Evolutionary conservation across 768 basidiomycete species (phyloP).

Genomic region (Mycena amicta): DNA sequence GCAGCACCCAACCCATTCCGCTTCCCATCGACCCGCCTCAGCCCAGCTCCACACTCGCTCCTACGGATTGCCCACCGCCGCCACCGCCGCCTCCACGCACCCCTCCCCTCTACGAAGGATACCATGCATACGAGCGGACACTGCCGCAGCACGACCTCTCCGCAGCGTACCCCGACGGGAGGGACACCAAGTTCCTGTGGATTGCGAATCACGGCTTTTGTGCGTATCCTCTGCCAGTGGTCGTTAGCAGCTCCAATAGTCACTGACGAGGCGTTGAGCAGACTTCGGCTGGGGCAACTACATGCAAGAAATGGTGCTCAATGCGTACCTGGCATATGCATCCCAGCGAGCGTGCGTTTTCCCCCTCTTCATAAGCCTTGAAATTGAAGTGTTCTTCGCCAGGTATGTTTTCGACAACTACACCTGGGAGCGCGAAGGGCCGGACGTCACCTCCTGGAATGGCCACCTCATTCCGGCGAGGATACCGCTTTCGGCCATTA

Average conservation of each 20-base stretch:
- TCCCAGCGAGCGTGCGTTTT: conserved; percentile 51
- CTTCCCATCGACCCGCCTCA: background rate
- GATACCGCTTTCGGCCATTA: conserved; percentile 55
- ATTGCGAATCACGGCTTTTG: conserved; percentile 49
- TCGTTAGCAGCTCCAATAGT: conserved; percentile 5
- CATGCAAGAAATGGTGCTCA: conserved; percentile 59
- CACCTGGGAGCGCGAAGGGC: conserved; percentile 49
- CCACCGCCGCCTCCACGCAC: conserved; percentile 5
- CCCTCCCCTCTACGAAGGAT: conserved; percentile 50
- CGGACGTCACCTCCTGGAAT: conserved; percentile 48
- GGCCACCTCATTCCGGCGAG: conserved; percentile 54
- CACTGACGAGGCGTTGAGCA: conserved; percentile 25
- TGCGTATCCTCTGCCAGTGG: conserved; percentile 40
- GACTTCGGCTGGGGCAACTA: conserved; percentile 64
- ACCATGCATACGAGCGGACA: conserved; percentile 43
- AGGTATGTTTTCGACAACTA: conserved; percentile 64
- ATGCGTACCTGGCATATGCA: conserved; percentile 49
- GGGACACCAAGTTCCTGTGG: conserved; percentile 48
- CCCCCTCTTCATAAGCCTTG: background rate
- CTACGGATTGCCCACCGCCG: conserved; percentile 4
- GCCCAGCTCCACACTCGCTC: too few relatives aligned
- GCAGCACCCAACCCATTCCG: too few relatives aligned
- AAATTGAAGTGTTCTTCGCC: background rate
- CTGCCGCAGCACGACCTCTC: conserved; percentile 49
- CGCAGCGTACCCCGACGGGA: conserved; percentile 42